Percentiles rank a stretch among this genome's conserved stretches.
Conservation (phyloP, 192 early-diverging fungal genomes). For the Gonapodya prolifera region DNA sequence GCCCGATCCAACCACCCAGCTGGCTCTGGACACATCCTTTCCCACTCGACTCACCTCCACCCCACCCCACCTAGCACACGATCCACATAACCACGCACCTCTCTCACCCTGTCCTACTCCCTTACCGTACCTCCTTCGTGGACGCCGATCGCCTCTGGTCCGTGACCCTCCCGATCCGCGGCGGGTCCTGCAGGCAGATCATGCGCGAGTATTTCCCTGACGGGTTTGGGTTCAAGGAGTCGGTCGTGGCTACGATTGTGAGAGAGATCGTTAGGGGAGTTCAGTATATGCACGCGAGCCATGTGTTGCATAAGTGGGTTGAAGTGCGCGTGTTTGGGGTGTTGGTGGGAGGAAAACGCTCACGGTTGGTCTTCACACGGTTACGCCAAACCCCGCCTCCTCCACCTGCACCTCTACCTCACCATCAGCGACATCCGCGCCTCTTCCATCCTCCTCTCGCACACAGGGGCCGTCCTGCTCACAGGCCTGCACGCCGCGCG, state of each 20-base stretch:
- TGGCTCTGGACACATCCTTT: background rate
- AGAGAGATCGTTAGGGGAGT: constrained; percentile 35
- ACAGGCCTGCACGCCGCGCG: constrained; percentile 25
- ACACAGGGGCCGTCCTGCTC: constrained; percentile 32
- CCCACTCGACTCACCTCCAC: background rate
- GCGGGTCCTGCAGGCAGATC: constrained; percentile 31
- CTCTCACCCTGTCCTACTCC: constrained; percentile 36
- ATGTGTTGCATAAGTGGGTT: constrained; percentile 44
- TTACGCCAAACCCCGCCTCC: no score
- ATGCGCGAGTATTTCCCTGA: constrained; percentile 30
- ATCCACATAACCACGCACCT: constrained; percentile 28
- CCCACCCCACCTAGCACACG: constrained; percentile 19
- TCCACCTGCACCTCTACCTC: background rate
- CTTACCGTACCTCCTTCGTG: constrained; percentile 34
- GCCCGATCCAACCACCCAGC: no score
- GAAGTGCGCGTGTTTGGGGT: background rate
- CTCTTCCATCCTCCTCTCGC: constrained; percentile 40
- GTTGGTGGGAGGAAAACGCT: background rate
- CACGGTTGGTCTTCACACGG: no score
- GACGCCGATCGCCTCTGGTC: constrained; percentile 43
- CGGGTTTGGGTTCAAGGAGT: constrained; percentile 26
- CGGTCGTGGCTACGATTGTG: constrained; percentile 34
- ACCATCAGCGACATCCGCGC: constrained; percentile 34
- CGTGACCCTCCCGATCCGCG: constrained; percentile 35
- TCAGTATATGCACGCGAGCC: constrained; percentile 39